These are phyloP conservation scores for Aspergillus clavatus DNA, from an alignment of 2,329 filamentous ascomycete species.

Conservation along the genomic window DNA sequence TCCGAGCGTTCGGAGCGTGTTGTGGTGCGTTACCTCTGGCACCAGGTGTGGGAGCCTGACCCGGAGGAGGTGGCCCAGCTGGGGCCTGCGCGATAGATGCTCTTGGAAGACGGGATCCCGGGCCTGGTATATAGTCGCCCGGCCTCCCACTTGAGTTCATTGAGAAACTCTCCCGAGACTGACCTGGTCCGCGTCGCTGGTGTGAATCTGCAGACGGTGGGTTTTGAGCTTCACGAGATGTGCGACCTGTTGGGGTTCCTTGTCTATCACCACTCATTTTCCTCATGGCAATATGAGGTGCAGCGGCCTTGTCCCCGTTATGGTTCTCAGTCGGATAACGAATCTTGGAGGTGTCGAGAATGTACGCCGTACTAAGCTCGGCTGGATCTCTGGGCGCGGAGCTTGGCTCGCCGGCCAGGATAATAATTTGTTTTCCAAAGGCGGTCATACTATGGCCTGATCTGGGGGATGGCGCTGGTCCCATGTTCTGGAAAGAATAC, in stretches of 20 bases:
- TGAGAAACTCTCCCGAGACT: conserved; percentile 42
- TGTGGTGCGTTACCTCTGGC: conserved; percentile 45
- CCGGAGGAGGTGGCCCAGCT: conserved; percentile 59
- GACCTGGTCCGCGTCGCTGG: conserved; percentile 35
- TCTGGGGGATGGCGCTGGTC: conserved; percentile 83
- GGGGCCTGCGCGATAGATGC: conserved; percentile 57
- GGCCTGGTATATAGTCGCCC: conserved; percentile 31
- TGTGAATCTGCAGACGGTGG: conserved; percentile 32
- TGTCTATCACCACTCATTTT: conserved; percentile 44
- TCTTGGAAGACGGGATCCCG: conserved; percentile 56
- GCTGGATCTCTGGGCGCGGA: conserved; percentile 73
- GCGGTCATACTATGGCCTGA: conserved; percentile 98
- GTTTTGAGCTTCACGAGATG: conserved; percentile 41
- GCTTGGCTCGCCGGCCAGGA: conserved; percentile 90
- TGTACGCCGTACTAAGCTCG: conserved; percentile 83
- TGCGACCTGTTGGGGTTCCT: conserved; percentile 36
- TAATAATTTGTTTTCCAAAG: conserved; percentile 85
- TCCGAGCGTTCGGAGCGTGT: conserved; percentile 32
- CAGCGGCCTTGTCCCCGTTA: conserved; percentile 32
- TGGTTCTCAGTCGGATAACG: conserved; percentile 78
- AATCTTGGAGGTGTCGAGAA: conserved; percentile 93
- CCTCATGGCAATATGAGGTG: conserved; percentile 34
- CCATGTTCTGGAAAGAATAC: conserved; percentile 99
- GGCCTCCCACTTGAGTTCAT: conserved; percentile 24
- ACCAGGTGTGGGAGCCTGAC: conserved; percentile 58